Base-by-base conservation (phyloP, 2,329 filamentous ascomycete genomes). In the Pseudogymnoascus sp. region DNA sequence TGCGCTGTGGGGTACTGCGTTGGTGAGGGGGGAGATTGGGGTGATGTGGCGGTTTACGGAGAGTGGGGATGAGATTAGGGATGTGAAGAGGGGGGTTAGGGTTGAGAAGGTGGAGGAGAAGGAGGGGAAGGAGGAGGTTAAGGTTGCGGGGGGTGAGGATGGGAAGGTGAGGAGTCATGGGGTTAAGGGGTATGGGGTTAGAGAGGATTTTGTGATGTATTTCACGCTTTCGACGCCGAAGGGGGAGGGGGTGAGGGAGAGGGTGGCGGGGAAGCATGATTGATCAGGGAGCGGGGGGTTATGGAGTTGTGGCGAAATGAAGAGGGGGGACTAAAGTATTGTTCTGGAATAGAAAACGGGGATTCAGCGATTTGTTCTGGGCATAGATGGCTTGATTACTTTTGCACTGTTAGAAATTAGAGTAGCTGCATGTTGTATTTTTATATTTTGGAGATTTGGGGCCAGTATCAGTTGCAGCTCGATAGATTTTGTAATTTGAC, bases 21-120 rank as follows among this genome's bases (percentile, higher is more conserved):
- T 85, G 3, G 70, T 80, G 15, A 82, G 85, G 9, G 88, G 90
- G 2, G 91, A 97, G 68, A 64, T 92, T 2, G 77, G 76, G 57
- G 73, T 84, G 39, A 86, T 97, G 82, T 95, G 89, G 87, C 76
- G 77, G 2, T 97, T 92, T 69, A 91, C 84, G 0, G 92, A 97
- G 70, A 82, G 85, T 64, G 81, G 80, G 3, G 58, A 60, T 9
- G 61, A 63, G 12, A 59, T 21, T 10, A 3, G n/a, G 37, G 56
- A 58, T 7, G 52, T 38, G 13, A 56, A 64, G 18, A 57, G 59
- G 18, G 58, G 60, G 26, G 55, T 60, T 6, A 63, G 62, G 23
- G 59, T 57, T 21, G 61, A 65, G 15, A 63, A 61, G 23, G 59
- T 57, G 19, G 61, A 65, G 15, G 52, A 62, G 6, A 64, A 64